These are phyloP conservation scores for Suhomyces maxii DNA, from an alignment of 1,139 yeast species.

Conservation along the genomic window DNA sequence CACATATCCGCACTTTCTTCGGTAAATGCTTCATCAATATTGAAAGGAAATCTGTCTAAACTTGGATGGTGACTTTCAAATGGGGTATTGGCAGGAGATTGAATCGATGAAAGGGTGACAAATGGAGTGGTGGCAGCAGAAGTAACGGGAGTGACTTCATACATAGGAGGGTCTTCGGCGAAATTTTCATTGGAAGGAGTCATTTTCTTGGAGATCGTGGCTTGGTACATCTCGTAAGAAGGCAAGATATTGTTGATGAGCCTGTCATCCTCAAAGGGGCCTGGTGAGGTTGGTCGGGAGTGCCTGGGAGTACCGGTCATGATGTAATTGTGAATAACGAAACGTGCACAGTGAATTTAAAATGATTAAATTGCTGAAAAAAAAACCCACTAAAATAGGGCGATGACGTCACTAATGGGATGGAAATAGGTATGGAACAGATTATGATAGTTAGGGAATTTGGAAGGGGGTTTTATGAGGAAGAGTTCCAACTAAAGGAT, in stretches of 20 bases:
- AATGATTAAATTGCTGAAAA: neutral
- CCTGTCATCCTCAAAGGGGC: conserved; percentile 15
- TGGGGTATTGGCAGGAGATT: conserved; percentile 12
- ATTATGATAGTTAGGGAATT: too few relatives aligned
- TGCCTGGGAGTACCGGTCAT: conserved; percentile 1
- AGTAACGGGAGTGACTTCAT: conserved; percentile 38
- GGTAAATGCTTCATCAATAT: conserved; percentile 10
- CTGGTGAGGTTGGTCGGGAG: conserved; percentile 5
- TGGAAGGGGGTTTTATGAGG: too few relatives aligned
- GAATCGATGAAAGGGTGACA: conserved; percentile 11
- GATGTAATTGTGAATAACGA: neutral
- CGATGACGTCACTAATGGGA: too few relatives aligned
- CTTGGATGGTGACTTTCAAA: conserved; percentile 1
- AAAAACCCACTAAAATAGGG: too few relatives aligned
- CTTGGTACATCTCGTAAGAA: conserved; percentile 48
- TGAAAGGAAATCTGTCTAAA: conserved; percentile 11
- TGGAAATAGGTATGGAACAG: too few relatives aligned
- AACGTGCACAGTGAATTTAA: neutral
- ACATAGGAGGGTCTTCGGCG: conserved; percentile 44
- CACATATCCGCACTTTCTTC: conserved; percentile 37
- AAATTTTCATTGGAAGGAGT: conserved; percentile 44
- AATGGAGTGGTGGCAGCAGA: conserved; percentile 18
- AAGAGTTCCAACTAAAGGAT: too few relatives aligned
- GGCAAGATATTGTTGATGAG: conserved; percentile 45
- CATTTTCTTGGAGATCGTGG: conserved; percentile 42